Base-by-base conservation (phyloP, 2,329 filamentous ascomycete species). In the Neodidymelliopsis sp. region DNA sequence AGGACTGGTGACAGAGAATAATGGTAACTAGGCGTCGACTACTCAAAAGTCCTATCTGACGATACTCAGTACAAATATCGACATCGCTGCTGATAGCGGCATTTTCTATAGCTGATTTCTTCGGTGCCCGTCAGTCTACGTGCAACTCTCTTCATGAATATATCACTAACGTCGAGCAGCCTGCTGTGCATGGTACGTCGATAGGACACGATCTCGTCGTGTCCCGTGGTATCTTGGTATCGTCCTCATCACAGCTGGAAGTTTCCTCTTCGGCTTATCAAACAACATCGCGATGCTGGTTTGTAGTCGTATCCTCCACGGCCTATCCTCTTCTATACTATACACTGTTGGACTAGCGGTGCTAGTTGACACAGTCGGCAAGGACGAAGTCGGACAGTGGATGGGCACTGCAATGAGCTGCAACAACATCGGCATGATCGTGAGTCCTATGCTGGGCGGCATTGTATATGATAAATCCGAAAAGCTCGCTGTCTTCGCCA, bases 291-390 rank as follows among this genome's bases (percentile, higher is more conserved):
- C 36, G 23, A 51, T 53, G 49, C 40, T 57, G 22, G 35, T 55
- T 15, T 45, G 41, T 16, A 56, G 49, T 9, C 54, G 51, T 16
- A 42, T 59, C 12, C 46, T 54, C 20, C 53, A 56, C 11, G 56
- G 53, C 5, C 28, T 56, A 10, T 54, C 54, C 11, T 53, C 50
- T 7, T 55, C 56, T 0, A 57, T 59, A 12, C 37, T 57, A 6
- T 59, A 55, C 30, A 57, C 48, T 3, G 51, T 57, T 11, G 56
- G 51, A 6, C 48, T 59, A 8, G 56, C 56, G 12, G 50, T 59
- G 12, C 25, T 59, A 6, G 54, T 55, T 3, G 50, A 59, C 24
- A 50, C 48, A 2, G 45, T 59, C 6, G 40, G 36, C 11, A 43
- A 48, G 30, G 51, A 54, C 10, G 47, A 55, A 38, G 54, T 57